Percentiles rank a stretch among this genome's conserved stretches.
Evolutionary conservation across 129 eudicot genomes (phyloP).

Genomic region (Lonicera japonica): DNA sequence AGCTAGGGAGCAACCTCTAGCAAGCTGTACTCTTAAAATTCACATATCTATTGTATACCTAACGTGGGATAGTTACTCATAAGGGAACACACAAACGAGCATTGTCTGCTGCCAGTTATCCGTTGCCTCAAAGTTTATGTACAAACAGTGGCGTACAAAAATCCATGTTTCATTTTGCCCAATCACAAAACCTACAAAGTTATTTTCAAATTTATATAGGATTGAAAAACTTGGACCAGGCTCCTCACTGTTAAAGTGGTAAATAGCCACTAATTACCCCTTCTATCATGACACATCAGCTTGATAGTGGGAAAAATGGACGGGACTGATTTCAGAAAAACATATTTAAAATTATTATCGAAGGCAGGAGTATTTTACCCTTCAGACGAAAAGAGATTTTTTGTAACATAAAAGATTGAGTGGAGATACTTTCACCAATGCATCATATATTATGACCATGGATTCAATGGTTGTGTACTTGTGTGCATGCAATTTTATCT

Average conservation of each 20-base stretch:
- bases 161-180: neutral
- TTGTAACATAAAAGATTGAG: neutral
- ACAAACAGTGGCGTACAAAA: neutral
- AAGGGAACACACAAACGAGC: neutral
- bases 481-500: no score
- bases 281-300: neutral
- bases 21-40: no score
- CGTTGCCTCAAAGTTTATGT: neutral
- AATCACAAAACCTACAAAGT: neutral
- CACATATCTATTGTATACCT: neutral
- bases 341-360: neutral
- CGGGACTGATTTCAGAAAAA: neutral
- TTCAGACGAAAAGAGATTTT: no score
- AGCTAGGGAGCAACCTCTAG: no score
- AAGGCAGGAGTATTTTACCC: neutral
- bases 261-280: neutral
- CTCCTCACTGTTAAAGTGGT: neutral
- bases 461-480: no score
- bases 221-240: neutral
- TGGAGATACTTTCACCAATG: neutral
- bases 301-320: neutral
- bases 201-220: neutral
- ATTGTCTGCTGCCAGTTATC: neutral
- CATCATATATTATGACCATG: no score
- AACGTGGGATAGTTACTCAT: neutral